A percentile compares a stretch with the other conserved stretches of the same genome.
These are phyloP conservation scores for Dictyostelium purpureum DNA, from an alignment of 78 protist genomes.

Conservation along the genomic window DNA sequence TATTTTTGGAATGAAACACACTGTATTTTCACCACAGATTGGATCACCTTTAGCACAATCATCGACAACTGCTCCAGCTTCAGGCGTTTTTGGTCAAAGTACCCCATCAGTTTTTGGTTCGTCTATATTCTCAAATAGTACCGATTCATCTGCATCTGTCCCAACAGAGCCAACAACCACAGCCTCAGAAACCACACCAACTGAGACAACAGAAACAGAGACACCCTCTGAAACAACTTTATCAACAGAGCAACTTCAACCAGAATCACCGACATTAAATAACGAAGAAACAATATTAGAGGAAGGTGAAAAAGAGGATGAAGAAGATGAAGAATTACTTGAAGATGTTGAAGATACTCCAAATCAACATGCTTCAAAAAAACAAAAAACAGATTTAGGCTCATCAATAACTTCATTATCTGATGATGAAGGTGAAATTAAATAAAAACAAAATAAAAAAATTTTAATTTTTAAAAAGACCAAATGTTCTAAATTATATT, in stretches of 20 bases:
- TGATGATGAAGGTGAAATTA: constrained; percentile 32
- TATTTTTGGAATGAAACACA: too few species aligned
- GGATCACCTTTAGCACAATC: neutral
- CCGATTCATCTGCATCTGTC: neutral
- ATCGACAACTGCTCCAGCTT: neutral
- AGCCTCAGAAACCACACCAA: neutral
- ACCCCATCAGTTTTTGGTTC: neutral
- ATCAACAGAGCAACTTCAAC: neutral
- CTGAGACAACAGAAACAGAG: neutral
- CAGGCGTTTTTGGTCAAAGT: neutral
- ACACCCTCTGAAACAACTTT: neutral
- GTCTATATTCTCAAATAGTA: neutral
- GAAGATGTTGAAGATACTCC: neutral
- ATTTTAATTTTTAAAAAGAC: too few species aligned
- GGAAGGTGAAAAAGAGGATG: constrained; percentile 15
- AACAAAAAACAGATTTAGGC: constrained; percentile 45
- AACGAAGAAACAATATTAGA: neutral
- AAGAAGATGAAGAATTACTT: neutral
- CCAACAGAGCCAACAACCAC: neutral
- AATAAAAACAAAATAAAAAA: too few species aligned
- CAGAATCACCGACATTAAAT: neutral
- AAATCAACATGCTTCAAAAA: constrained; percentile 34
- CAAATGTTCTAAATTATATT: too few species aligned
- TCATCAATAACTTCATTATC: neutral
- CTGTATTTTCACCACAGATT: too few species aligned